Percentiles rank a stretch among this genome's conserved stretches.
Conservation (phyloP, 2,329 filamentous ascomycete species). For the Beauveria pseudobassiana region DNA sequence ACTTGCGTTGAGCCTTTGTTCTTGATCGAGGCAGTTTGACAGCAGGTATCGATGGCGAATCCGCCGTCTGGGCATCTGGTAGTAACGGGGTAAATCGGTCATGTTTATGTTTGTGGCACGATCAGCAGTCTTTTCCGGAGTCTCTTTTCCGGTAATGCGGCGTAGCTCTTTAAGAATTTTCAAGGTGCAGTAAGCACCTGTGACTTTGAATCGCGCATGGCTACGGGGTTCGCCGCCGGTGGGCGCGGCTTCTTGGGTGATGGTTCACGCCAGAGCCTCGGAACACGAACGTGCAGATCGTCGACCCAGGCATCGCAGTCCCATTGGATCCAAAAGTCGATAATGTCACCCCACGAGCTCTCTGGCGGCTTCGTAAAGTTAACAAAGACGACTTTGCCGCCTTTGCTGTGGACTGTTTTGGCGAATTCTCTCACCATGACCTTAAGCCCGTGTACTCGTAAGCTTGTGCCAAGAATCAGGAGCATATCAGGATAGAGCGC, state of each 20-base stretch:
- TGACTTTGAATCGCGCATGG: conserved; percentile 38
- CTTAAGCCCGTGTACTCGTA: conserved; percentile 65
- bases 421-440: conserved; percentile 65
- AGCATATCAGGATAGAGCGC: conserved; percentile 57
- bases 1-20: conserved; percentile 30
- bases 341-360: conserved; percentile 64
- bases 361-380: conserved; percentile 66
- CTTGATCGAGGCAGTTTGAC: conserved; percentile 15
- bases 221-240: conserved; percentile 31
- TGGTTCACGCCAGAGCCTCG: conserved; percentile 51
- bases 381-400: conserved; percentile 64
- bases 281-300: conserved; percentile 51
- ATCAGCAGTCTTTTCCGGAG: conserved; percentile 10
- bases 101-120: conserved; percentile 17
- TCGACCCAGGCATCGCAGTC: conserved; percentile 68
- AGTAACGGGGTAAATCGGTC: not conserved
- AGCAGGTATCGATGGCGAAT: conserved; percentile 6
- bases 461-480: conserved; percentile 62
- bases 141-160: conserved; percentile 24
- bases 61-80: conserved; percentile 7
- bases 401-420: conserved; percentile 59
- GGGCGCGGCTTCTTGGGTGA: conserved; percentile 31
- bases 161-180: conserved; percentile 35
- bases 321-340: conserved; percentile 69
- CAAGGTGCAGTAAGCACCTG: conserved; percentile 35